Conservation (phyloP, 2,329 filamentous ascomycete species). For the Pseudogymnoascus sp. region DNA sequence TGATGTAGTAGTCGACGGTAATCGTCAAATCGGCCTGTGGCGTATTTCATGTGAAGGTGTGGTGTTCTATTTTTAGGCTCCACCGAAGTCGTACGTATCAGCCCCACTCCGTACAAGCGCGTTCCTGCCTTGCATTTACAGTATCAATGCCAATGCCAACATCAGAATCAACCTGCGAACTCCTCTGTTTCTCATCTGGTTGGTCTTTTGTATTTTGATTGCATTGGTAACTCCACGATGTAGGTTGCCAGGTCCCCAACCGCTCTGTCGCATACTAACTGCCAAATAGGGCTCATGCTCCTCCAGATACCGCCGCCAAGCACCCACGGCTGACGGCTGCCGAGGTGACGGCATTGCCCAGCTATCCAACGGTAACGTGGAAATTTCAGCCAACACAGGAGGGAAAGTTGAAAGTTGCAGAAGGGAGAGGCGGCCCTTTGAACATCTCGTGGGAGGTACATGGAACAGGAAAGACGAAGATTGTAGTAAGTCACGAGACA, state of each 20-base stretch:
- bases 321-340: constrained; percentile 35
- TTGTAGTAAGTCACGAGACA: constrained; percentile 52
- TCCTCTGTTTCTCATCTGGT: neutral
- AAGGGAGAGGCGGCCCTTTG: constrained; percentile 63
- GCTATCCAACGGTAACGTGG: constrained; percentile 60
- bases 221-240: neutral
- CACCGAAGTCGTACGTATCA: neutral
- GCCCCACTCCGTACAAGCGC: neutral
- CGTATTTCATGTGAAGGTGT: neutral
- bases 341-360: constrained; percentile 55
- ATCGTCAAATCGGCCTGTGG: neutral
- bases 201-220: neutral
- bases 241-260: neutral
- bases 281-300: neutral
- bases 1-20: neutral
- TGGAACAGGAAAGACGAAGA: constrained; percentile 60
- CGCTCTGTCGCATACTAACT: neutral
- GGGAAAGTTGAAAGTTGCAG: constrained; percentile 57
- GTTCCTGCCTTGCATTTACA: neutral
- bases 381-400: constrained; percentile 55
- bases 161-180: neutral
- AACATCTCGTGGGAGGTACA: constrained; percentile 74
- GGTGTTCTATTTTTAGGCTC: neutral
- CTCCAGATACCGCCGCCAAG: neutral
- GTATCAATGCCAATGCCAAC: neutral